Conservation (phyloP, 2,329 filamentous ascomycete species). For the Cladophialophora chaetospira region DNA sequence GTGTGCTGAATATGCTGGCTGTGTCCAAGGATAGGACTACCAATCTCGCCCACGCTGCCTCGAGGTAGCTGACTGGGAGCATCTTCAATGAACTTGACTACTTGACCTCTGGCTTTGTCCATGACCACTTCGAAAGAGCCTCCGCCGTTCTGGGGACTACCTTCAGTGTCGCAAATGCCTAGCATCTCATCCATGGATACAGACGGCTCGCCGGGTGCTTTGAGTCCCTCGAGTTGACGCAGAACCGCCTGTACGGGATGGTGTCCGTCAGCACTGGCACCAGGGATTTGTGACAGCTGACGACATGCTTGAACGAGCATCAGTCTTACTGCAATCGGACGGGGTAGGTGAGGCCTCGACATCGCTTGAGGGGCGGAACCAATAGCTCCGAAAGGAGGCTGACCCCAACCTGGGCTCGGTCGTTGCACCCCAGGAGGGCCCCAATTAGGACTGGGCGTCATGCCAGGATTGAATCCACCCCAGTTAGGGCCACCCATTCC, state of each 20-base stretch:
- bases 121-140: slow-evolving; percentile 76
- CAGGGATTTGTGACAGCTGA: slow-evolving; percentile 49
- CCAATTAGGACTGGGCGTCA: slow-evolving; percentile 22
- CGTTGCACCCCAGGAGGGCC: slow-evolving; percentile 25
- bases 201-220: slow-evolving; percentile 58
- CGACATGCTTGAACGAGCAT: slow-evolving; percentile 80
- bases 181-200: slow-evolving; percentile 70
- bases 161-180: slow-evolving; percentile 87
- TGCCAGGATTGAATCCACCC: slow-evolving; percentile 29
- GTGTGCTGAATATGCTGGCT: slow-evolving; percentile 27
- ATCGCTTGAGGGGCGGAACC: slow-evolving; percentile 38
- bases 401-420: slow-evolving; percentile 44
- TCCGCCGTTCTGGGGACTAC: slow-evolving; percentile 81
- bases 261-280: slow-evolving; percentile 60
- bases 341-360: slow-evolving; percentile 58
- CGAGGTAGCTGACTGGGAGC: slow-evolving; percentile 46
- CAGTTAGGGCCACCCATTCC: slow-evolving; percentile 26
- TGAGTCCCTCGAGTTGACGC: slow-evolving; percentile 66
- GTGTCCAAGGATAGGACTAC: slow-evolving; percentile 58
- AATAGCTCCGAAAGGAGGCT: slow-evolving; percentile 50
- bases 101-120: slow-evolving; percentile 45
- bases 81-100: slow-evolving; percentile 57
- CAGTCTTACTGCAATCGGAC: slow-evolving; percentile 69
- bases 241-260: slow-evolving; percentile 67
- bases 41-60: slow-evolving; percentile 65